Base-by-base conservation (phyloP, 2,329 filamentous ascomycete species). In the Trichophyton rubrum region DNA sequence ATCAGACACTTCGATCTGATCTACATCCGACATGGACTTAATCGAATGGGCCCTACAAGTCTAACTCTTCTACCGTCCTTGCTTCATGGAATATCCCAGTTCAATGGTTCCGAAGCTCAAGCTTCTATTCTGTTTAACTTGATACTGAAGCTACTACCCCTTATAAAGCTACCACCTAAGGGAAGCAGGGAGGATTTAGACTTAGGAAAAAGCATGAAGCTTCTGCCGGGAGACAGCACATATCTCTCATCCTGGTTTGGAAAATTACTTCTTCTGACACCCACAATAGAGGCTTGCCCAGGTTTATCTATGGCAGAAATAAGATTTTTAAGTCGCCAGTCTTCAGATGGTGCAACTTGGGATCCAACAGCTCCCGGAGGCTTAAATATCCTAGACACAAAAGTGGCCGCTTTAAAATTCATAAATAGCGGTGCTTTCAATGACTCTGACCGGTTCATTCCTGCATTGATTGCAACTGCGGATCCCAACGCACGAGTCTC, bases 1-100 rank as follows among this genome's bases (percentile, higher is more conserved):
- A 84, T 99, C 65, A 86, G 89, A 64, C 89, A 95, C 70, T 88
- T 96, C 67, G 91, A 97, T 73, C 77, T 97, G 45, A 80, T 88
- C 17, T 96, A 95, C 70, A 87, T 96, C 41, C 89, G 95, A 68
- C 89, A 95, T 70, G 93, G 92, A 43, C 78, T 89, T 51, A 80
- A 80, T 58, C 79, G 85, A 57, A 72, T 88, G 20, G 77, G 80
- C 1, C 72, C 79, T 9, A 71, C 75, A 59, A 87, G 89, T 66
- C 80, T 86, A 40, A 83, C 85, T 9, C 76, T 96, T 3, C 73
- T 96, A n/a, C 85, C 89, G 1, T 79, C 83, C 2, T 74, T 90
- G 8, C 75, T 91, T 15, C 78, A 81, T 64, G 87, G 85, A 8
- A 85, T 95, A 40, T 63, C 67, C 5, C 61, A 62, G 17, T 53